Evolutionary conservation across 192 early-diverging fungal genomes (phyloP), one percentile per base, ranked within the genome.

Genomic region (Geranomyces michiganensis): DNA sequence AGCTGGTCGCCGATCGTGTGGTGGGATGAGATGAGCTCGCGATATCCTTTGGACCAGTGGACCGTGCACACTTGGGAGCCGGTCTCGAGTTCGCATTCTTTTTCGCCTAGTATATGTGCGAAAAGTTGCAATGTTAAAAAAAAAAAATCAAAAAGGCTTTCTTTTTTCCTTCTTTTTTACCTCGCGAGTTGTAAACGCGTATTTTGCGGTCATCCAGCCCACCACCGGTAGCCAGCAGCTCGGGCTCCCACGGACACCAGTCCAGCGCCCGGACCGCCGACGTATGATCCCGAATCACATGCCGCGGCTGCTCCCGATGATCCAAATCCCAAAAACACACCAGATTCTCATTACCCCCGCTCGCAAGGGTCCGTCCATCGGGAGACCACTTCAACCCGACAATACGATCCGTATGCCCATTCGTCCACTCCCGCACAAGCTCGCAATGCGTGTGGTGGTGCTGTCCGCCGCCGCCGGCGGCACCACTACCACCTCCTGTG

Each of bases 211-310:
- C 85, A 15, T 75, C 68, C 27, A 80, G 72, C 0, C 85, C 85
- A 3, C 85, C 85, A 33, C 85, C 85, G 17, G 84, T 87, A 1
- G 85, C 85, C 6, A 87, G 68, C 14, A 87, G 73, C 31, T 82
- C 80, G 8, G 77, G 67, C 31, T 94, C 89, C 93, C 92, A 96
- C 27, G 96, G 95, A 76, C 94, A 94, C 96, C 94, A 98, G 12
- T 95, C 93, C 21, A 98, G 62, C 0, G 95, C 95, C 88, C 91
- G 83, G 22, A 87, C 85, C 33, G 84, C 85, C 22, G 84, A 81
- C 43, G 56, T 79, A 65, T 87, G 85, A 21, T 79, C 73, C 17
- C 62, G 17, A 24, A 73, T 58, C n/a, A 73, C 41, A 19, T 55
- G 81, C 77, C 9, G 30, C 46, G 71, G 71, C 21, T 27, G 65